These are phyloP conservation scores for Alternaria gaisen DNA, from an alignment of 2,329 filamentous ascomycete species.

Conservation along the genomic window DNA sequence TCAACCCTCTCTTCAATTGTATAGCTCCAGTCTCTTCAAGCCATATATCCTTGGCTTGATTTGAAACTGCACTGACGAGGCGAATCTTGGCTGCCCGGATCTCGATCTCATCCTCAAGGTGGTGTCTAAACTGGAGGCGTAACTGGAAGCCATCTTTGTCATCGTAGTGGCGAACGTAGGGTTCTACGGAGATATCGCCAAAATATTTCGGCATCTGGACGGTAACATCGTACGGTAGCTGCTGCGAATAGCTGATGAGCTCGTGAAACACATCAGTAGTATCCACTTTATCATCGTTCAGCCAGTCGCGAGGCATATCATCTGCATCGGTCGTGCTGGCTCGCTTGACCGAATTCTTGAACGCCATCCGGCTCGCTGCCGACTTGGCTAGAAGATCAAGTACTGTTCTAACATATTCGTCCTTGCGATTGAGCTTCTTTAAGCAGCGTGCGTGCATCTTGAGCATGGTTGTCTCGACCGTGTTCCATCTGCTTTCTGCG, in stretches of 20 bases:
- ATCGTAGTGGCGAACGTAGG: conserved; percentile 73
- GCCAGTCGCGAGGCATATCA: conserved; percentile 38
- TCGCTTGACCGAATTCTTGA: conserved; percentile 32
- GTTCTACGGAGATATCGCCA: conserved; percentile 71
- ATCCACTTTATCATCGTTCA: conserved; percentile 52
- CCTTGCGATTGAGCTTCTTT: conserved; percentile 75
- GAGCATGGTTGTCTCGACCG: conserved; percentile 83
- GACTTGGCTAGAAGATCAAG: conserved; percentile 78
- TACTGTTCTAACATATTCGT: conserved; percentile 80
- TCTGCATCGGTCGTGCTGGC: conserved; percentile 15
- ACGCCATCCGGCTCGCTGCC: conserved; percentile 50
- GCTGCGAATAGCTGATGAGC: conserved; percentile 59
- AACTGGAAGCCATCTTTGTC: conserved; percentile 79
- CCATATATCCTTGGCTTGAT: conserved; percentile 72
- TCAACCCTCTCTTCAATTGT: conserved; percentile 65
- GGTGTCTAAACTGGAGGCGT: conserved; percentile 71
- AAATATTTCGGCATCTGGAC: conserved; percentile 80
- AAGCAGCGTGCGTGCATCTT: conserved; percentile 87
- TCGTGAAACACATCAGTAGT: conserved; percentile 51
- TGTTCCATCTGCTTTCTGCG: conserved; percentile 77
- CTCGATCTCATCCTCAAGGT: conserved; percentile 75
- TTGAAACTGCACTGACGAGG: conserved; percentile 65
- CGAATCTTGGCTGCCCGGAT: conserved; percentile 72
- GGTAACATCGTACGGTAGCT: conserved; percentile 68
- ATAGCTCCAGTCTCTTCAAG: conserved; percentile 61